Base-by-base conservation (phyloP, 768 basidiomycete genomes). In the Leccinum pellstonianum region DNA sequence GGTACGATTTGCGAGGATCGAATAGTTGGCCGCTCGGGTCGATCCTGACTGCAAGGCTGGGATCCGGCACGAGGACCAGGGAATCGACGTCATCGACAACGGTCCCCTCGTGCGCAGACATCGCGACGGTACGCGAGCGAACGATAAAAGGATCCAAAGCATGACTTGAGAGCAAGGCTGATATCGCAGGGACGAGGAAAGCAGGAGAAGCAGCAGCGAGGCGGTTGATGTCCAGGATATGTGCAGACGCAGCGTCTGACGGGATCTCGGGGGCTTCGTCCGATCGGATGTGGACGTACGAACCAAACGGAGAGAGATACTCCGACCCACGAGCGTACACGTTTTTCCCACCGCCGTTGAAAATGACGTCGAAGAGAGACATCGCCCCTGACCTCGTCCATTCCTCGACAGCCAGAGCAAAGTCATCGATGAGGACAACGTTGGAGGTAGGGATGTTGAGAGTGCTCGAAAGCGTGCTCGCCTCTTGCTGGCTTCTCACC, bases 1-100 rank as follows among this genome's bases (percentile, higher is more conserved):
- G 56, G 51, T 68, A 67, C 5, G 66, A 67, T 29, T 67, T 67
- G 63, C 66, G 64, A 19, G 74, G 67, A 49, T 75, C 60, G 52
- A 75, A 75, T 12, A 76, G 59, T 52, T 73, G 68, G 15, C 66
- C 65, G 2, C 60, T 33, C 11, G 71, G 67, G 31, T 73, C 69
- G 27, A 72, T 54, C 41, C 71, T 67, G 37, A 66, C 49, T 7
- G 33, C 10, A 21, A 14, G 41, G 15, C 11, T n/a, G 0, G 23
- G 15, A 33, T 64, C 59, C 0, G 70, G 68, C 29, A 66, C 41
- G 15, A 70, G 54, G n/a, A 72, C 62, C 17, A 68, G 8, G 7
- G 62, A 59, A 54, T 69, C 56, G 5, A 54, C 41, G 29, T 51
- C 56, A 1, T 57, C 54, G 4, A 56, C 19, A n/a, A 27, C 19